Evolutionary conservation across 495 filamentous ascomycete species (phyloP), one percentile per base, ranked within the genome.

Genomic region (Cairneyella variabilis): DNA sequence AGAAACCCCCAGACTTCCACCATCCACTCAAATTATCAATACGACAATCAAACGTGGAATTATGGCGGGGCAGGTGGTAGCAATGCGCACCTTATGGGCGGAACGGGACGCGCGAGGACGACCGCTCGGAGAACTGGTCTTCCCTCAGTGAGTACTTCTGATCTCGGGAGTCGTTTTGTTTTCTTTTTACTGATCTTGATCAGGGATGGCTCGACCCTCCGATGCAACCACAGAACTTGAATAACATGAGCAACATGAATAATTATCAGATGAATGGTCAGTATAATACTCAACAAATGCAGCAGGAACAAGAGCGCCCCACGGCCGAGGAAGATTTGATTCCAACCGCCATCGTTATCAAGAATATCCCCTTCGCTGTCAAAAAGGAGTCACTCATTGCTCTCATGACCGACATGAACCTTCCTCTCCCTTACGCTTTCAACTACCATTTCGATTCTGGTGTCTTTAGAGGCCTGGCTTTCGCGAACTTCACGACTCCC

Each of bases 371-470:
- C 2, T 98, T 98, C 66, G 93, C 93, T 39, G 90, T 97, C 38
- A 91, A 96, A 71, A 97, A 97, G 72, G 93, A 98, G 68, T 88
- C 91, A 68, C 78, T 98, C 37, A 87, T 95, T 16, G 79, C 83
- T 52, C 74, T 96, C 58, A 97, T 98, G 93, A 91, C 89, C 12
- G 86, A 95, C 20, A 76, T 96, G 72, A 83, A 84, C 51, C 78
- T 97, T 25, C 93, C 93, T 1, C 80, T 97, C 34, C 93, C 93
- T 0, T 98, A 98, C 65, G 93, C 93, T 3, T 98, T 98, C 79
- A 98, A 98, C 71, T 98, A 98, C 61, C 93, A 98, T 68, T 98
- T 98, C 66, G 93, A 98, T 65, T 95, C 96, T 63, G 93, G 93
- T 18, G 92, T 98, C 17, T 98, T 98, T 72, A 80, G 93, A 53